Evolutionary conservation across 176 grass and related monocot genomes (phyloP).

Genomic region (Oropetium thomaeum): DNA sequence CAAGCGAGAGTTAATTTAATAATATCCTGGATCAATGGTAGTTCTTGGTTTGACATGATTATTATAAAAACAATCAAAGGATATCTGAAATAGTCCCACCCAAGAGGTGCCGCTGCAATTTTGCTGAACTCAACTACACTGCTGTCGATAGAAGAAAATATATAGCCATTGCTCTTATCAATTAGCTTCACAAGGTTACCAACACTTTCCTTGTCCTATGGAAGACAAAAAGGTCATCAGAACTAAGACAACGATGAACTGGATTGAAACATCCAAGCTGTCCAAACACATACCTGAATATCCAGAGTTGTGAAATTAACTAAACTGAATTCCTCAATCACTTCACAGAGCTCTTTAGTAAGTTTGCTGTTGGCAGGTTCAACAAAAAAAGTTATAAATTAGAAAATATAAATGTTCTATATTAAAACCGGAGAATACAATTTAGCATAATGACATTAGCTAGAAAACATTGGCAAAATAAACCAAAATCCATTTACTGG

Average conservation of each 20-base stretch:
- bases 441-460: constrained; percentile 11
- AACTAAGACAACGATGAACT: not conserved
- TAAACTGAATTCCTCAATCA: constrained; percentile 72
- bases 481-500: not conserved
- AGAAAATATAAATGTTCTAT: not conserved
- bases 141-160: constrained; percentile 80
- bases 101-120: constrained; percentile 65
- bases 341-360: constrained; percentile 88
- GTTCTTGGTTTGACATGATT: not conserved
- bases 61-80: constrained; percentile 44
- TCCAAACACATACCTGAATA: constrained; percentile 61
- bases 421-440: not conserved
- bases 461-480: not conserved
- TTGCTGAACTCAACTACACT: constrained; percentile 90
- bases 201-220: constrained; percentile 95
- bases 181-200: constrained; percentile 95
- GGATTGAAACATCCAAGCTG: constrained; percentile 7
- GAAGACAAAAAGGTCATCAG: constrained; percentile 23
- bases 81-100: constrained; percentile 98
- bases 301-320: constrained; percentile 94
- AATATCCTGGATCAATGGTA: not conserved
- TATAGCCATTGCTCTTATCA: constrained; percentile 96
- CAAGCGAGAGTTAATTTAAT: constrained; percentile 23
- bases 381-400: constrained; percentile 15
- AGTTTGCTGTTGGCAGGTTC: constrained; percentile 69